Base-by-base conservation (phyloP, 257 asterid species). In the Solanum sparsipilum region DNA sequence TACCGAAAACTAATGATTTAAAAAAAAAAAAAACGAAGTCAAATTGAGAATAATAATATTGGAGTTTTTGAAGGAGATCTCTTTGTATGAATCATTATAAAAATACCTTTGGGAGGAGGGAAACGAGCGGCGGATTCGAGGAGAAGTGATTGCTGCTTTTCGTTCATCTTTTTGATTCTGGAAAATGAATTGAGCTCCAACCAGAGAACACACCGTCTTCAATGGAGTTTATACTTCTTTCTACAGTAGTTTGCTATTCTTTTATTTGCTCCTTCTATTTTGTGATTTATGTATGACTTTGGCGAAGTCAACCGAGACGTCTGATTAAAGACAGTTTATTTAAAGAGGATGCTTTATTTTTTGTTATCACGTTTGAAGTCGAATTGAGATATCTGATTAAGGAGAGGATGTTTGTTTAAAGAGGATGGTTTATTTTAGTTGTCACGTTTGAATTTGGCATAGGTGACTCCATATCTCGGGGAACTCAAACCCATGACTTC, bases 31-130 rank as follows among this genome's bases (percentile, higher is more conserved):
- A 27, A 21, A 15, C 0, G 4, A 4, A 25, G n/a, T 12, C 38
- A 36, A 65, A 25, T 21, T 63, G 35, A 60, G 71, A 58, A 58
- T 58, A 23, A n/a, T 10, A 65, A 10, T 65, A 65, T 10, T 23
- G 71, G 7, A 65, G 71, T 10, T n/a, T 65, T 10, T 10, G 18
- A 68, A 68, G 74, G 74, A 27, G 34, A 58, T 70, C n/a, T 31
- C 5, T 13, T 11, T 27, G 79, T 0, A 52, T 5, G 31, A 58
- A 16, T 13, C 16, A n/a, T 48, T 52, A 83, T 48, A 93, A 83
- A 76, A 93, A 83, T 85, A 93, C 98, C 98, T 90, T 89, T 84
- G 36, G 98, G 98, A 23, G 91, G 92, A 34, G 92, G 90, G 83
- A 89, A 94, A 11, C 89, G 92, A 85, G 95, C 89, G 36, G 96